These are phyloP conservation scores for Kodamaea kaohsiungensis DNA, from an alignment of 805 yeast species.

Conservation along the genomic window DNA sequence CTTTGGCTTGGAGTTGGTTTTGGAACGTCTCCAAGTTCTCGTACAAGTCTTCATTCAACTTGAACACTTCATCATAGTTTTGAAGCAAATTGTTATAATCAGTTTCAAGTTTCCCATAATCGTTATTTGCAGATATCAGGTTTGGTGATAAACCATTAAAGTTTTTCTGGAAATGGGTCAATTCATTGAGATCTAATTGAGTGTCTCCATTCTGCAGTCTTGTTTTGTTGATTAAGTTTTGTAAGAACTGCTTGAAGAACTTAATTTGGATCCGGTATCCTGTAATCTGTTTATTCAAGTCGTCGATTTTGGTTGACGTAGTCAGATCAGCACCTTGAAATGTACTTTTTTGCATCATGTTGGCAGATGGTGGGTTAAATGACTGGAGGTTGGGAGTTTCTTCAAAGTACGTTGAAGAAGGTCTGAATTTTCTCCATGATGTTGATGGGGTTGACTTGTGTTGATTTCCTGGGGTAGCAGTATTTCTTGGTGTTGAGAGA, in stretches of 20 bases:
- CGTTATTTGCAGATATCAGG: constrained; percentile 4
- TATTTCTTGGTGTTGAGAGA: constrained; percentile 12
- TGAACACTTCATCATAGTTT: constrained; percentile 36
- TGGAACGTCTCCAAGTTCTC: constrained; percentile 37
- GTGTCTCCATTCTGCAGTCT: constrained; percentile 2
- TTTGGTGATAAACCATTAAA: constrained; percentile 15
- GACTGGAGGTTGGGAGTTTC: constrained; percentile 11
- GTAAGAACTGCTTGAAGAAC: constrained; percentile 41
- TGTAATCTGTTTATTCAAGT: constrained; percentile 35
- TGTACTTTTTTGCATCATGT: constrained; percentile 4
- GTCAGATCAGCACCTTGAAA: constrained; percentile 18
- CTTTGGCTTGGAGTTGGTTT: constrained; percentile 30
- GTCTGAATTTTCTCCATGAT: constrained; percentile 28
- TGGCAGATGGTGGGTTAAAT: constrained; percentile 8
- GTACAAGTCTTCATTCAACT: constrained; percentile 40
- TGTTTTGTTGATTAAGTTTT: constrained; percentile 27
- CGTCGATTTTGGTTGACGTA: constrained; percentile 26
- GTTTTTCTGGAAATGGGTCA: constrained; percentile 21
- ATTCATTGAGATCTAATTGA: constrained; percentile 18
- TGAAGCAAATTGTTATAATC: constrained; percentile 22
- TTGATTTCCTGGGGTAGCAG: constrained; percentile 9
- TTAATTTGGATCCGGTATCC: constrained; percentile 40
- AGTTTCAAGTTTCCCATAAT: constrained; percentile 17
- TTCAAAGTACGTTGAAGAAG: constrained; percentile 16
- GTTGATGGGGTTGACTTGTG: constrained; percentile 11